A percentile compares a stretch with the other conserved stretches of the same genome.
phyloP scores from a whole-genome alignment of 192 early-diverging fungal species.

The Coemansia sp. region DNA sequence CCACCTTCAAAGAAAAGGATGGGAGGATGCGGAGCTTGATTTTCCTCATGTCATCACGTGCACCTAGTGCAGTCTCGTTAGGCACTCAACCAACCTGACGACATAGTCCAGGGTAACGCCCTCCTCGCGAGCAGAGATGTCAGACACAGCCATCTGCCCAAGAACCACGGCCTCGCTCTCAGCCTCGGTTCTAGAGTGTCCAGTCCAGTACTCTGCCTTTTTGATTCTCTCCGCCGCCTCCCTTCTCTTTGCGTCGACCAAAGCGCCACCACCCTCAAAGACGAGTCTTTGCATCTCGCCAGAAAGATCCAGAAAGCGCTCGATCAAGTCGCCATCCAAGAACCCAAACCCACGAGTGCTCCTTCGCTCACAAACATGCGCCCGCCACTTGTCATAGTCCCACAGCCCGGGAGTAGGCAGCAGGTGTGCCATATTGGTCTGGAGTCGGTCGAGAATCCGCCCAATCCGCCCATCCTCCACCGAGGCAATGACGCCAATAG shows the following conservation, averaged over 20 bases:
- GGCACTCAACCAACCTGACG: slow-evolving; percentile 35
- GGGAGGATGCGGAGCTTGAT: background rate
- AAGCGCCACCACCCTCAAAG: slow-evolving; percentile 21
- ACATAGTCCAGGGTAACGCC: slow-evolving; percentile 33
- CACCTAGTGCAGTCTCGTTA: slow-evolving; percentile 32
- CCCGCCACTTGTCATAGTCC: slow-evolving; percentile 66
- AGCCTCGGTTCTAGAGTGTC: slow-evolving; percentile 25
- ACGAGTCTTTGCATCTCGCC: slow-evolving; percentile 47
- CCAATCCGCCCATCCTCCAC: slow-evolving; percentile 61
- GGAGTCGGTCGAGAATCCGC: slow-evolving; percentile 58
- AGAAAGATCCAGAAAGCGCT: slow-evolving; percentile 72
- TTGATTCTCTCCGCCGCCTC: slow-evolving; percentile 9
- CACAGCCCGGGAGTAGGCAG: slow-evolving; percentile 60
- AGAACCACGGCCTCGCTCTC: slow-evolving; percentile 28
- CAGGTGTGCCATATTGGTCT: slow-evolving; percentile 62
- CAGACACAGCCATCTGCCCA: slow-evolving; percentile 30
- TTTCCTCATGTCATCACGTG: background rate
- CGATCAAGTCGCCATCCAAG: slow-evolving; percentile 93
- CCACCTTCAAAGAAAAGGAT: background rate
- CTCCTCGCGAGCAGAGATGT: slow-evolving; percentile 31
- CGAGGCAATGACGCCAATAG: slow-evolving; percentile 72
- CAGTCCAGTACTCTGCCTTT: slow-evolving; percentile 30
- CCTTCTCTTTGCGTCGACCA: background rate
- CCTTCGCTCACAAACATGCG: slow-evolving; percentile 58
- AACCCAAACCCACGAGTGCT: slow-evolving; percentile 55